These are phyloP conservation scores for Copromyces sp. DNA, from an alignment of 495 filamentous ascomycete species.

Conservation along the genomic window DNA sequence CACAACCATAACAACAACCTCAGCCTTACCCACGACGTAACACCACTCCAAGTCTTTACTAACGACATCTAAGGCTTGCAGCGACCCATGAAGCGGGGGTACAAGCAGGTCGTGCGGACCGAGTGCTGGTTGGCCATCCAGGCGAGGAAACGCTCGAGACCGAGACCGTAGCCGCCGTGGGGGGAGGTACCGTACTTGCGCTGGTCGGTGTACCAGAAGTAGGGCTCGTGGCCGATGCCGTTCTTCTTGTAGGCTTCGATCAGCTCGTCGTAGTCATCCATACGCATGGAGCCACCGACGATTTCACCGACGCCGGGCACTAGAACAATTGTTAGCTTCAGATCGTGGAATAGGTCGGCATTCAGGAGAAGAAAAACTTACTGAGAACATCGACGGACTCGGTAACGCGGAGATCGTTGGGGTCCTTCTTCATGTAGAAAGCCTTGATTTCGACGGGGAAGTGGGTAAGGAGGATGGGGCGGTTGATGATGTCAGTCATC, in stretches of 20 bases:
- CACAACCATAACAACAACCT: neutral
- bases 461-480: slow-evolving; percentile 91
- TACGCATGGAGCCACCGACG: slow-evolving; percentile 93
- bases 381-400: slow-evolving; percentile 90
- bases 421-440: slow-evolving; percentile 98
- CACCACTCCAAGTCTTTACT: neutral
- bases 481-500: slow-evolving; percentile 95
- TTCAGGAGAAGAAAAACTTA: neutral
- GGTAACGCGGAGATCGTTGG: slow-evolving; percentile 72
- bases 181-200: slow-evolving; percentile 93
- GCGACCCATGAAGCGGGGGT: slow-evolving; percentile 86
- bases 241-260: slow-evolving; percentile 81
- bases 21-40: neutral
- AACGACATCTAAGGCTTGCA: slow-evolving; percentile 63
- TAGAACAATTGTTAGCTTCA: neutral
- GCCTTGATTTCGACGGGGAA: slow-evolving; percentile 98
- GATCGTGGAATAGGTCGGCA: neutral
- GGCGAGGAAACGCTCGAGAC: slow-evolving; percentile 90
- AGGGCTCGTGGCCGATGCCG: slow-evolving; percentile 72
- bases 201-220: slow-evolving; percentile 99
- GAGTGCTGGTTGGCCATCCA: slow-evolving; percentile 93
- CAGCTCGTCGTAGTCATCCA: slow-evolving; percentile 85
- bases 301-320: slow-evolving; percentile 80
- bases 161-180: slow-evolving; percentile 92
- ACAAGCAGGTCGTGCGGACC: slow-evolving; percentile 80